phyloP scores from a whole-genome alignment of 1,284 basidiomycete genomes.

The Cutaneotrichosporon arboriforme region DNA sequence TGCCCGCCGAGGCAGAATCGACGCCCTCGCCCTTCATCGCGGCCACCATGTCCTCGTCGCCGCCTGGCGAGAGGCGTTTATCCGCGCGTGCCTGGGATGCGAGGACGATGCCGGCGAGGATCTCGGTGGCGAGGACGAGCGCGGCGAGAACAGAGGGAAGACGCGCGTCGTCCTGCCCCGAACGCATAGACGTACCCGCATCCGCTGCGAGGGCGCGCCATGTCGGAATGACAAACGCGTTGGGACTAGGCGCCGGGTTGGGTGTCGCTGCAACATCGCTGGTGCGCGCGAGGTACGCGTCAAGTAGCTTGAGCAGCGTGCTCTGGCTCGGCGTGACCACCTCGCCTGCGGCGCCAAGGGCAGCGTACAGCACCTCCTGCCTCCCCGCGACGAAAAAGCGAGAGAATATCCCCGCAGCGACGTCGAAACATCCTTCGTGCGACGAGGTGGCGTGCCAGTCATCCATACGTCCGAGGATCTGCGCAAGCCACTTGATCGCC shows the following conservation, averaged over 20 bases:
- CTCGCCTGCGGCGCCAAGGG: constrained; percentile 51
- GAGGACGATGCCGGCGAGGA: constrained; percentile 38
- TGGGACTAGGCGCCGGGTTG: constrained; percentile 2
- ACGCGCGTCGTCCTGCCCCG: constrained; percentile 35
- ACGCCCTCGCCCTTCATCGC: constrained; percentile 20
- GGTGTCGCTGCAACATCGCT: not conserved
- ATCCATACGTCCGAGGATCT: constrained; percentile 58
- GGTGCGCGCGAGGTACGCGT: constrained; percentile 60
- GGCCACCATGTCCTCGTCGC: constrained; percentile 26
- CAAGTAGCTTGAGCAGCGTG: constrained; percentile 74
- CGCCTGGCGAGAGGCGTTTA: constrained; percentile 1
- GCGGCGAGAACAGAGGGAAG: constrained; percentile 64
- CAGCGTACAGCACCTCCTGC: constrained; percentile 17
- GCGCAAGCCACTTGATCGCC: constrained; percentile 30
- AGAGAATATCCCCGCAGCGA: constrained; percentile 58
- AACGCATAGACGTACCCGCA: constrained; percentile 22
- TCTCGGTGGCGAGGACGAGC: constrained; percentile 69
- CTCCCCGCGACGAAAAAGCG: constrained; percentile 43
- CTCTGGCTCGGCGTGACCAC: constrained; percentile 76
- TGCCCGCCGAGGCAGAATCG: constrained; percentile 25
- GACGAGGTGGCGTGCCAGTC: constrained; percentile 56
- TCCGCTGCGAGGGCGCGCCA: constrained; percentile 23
- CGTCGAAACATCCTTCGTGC: constrained; percentile 63
- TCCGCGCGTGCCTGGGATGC: constrained; percentile 33
- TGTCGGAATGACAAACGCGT: constrained; percentile 22